Evolutionary conservation across 441 rosid species (phyloP), one percentile per base, ranked within the genome.

Genomic region (Cnidoscolus chayamansa): DNA sequence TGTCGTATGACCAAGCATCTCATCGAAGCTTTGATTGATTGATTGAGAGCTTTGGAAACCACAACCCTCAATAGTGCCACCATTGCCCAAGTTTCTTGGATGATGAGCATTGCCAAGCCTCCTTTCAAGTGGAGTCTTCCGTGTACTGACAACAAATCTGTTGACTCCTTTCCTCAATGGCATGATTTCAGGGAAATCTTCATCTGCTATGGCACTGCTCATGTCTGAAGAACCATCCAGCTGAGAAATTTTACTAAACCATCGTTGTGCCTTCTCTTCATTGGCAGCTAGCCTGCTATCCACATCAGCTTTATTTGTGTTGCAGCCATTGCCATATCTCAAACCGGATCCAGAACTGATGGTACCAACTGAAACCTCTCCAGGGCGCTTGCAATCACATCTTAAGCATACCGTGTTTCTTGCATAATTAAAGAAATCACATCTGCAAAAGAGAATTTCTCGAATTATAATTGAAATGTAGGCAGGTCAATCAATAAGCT

Each of bases 81-180:
- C 80, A 72, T 61, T 73, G 63, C 69, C 75, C 63, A 72, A 72
- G 79, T 68, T 79, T 43, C 76, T 77, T 51, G 11, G 68, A 66
- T 78, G 71, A 76, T 84, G 89, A 75, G 88, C 65, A 79, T 82
- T 79, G 32, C 79, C 83, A 76, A 89, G 81, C 81, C 97, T 86
- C 74, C 98, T 89, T 76, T 93, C 96, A 66, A 86, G 58, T 3
- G 97, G 97, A 5, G 92, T 88, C 77, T 92, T 94, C 84, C 95
- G 85, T 78, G 88, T 92, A 86, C 98, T 94, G 67, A 91, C 91
- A 4, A 90, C 97, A 82, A 94, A 92, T 71, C 97, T 85, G 82
- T 92, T 92, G 72, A 89, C 97, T 65, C 98, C 98, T 84, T 90
- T 94, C 80, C 98, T 81, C 93, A 94, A 82, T 15, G 98, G 98